phyloP scores from a whole-genome alignment of 768 basidiomycete species.

The Lactarius akahatsu region DNA sequence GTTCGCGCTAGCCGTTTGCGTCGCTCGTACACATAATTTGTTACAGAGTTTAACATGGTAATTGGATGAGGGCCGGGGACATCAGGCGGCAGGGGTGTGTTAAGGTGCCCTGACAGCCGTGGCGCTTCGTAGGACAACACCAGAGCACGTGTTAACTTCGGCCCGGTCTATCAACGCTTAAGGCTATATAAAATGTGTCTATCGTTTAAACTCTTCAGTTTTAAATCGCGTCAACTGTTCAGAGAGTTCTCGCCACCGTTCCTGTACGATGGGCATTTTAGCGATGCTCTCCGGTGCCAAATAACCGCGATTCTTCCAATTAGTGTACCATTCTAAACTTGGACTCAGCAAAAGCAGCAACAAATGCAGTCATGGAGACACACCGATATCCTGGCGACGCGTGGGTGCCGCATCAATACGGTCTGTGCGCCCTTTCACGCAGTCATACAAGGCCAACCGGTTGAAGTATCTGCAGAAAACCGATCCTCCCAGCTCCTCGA shows the following conservation, averaged over 20 bases:
- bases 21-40: constrained; percentile 51
- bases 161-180: too few relatives aligned
- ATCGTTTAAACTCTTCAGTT: constrained; percentile 38
- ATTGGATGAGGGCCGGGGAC: constrained; percentile 3
- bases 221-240: constrained; percentile 58
- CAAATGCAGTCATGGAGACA: constrained; percentile 35
- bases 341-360: background rate
- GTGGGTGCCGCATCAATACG: constrained; percentile 75
- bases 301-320: constrained; percentile 72
- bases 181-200: constrained; percentile 6
- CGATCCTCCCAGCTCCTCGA: constrained; percentile 78
- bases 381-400: constrained; percentile 82
- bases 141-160: constrained; percentile 12
- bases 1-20: constrained; percentile 48
- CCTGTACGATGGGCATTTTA: constrained; percentile 61
- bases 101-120: background rate
- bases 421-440: constrained; percentile 68
- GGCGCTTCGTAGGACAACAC: too few relatives aligned
- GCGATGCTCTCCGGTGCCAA: constrained; percentile 59
- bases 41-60: constrained; percentile 46
- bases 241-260: constrained; percentile 67
- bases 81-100: constrained; percentile 16
- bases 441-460: constrained; percentile 75
- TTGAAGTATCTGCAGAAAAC: constrained; percentile 94
- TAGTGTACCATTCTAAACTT: constrained; percentile 73